Percentiles rank a stretch among this genome's conserved stretches.
Conservation (phyloP, 257 asterid species). For the Striga asiatica region DNA sequence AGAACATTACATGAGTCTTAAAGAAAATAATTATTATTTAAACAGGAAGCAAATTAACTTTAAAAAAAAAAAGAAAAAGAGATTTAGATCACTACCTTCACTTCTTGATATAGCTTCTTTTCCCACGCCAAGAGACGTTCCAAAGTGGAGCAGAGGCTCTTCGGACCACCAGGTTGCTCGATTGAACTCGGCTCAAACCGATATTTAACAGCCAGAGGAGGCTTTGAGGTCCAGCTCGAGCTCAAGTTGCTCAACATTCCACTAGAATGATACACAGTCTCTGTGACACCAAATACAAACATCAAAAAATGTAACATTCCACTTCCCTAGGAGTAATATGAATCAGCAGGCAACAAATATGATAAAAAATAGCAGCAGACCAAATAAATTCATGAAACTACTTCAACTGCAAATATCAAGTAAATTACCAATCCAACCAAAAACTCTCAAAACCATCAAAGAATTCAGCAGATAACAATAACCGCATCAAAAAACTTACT, state of each 20-base stretch:
- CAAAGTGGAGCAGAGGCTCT: conserved; percentile 79
- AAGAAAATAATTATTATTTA: conserved; percentile 1
- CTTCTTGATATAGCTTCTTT: conserved; percentile 88
- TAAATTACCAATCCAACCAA: not conserved
- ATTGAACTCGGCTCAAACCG: conserved; percentile 60
- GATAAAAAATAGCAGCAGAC: too few relatives aligned
- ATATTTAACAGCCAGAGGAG: conserved; percentile 89
- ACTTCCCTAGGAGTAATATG: not conserved
- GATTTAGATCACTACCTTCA: conserved; percentile 52
- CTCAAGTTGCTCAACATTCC: conserved; percentile 89
- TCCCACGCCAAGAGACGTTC: conserved; percentile 98
- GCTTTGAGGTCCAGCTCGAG: conserved; percentile 94
- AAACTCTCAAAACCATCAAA: not conserved
- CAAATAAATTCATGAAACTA: too few relatives aligned
- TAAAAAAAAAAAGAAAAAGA: not conserved
- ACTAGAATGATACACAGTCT: conserved; percentile 91
- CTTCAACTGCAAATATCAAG: too few relatives aligned
- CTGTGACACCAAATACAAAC: conserved; percentile 29
- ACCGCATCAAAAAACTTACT: conserved; percentile 37
- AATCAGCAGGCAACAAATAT: not conserved
- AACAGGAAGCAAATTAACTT: not conserved
- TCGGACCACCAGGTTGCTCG: conserved; percentile 48
- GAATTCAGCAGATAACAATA: not conserved
- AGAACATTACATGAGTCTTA: too few relatives aligned
- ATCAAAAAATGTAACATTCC: not conserved